These are phyloP conservation scores for Dorcoceras hygrometricum DNA, from an alignment of 257 asterid species.

Conservation along the genomic window DNA sequence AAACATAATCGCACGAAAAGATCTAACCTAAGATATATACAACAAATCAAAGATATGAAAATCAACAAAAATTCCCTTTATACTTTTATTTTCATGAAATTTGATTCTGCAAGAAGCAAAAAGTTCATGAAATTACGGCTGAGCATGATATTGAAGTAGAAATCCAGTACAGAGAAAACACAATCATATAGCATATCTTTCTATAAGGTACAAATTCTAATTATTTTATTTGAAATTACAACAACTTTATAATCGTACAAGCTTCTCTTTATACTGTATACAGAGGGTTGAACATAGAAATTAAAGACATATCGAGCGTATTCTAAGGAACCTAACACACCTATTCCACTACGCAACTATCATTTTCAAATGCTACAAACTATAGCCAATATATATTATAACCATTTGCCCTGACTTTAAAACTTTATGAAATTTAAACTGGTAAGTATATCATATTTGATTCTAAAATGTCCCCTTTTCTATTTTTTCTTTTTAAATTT, in stretches of 20 bases:
- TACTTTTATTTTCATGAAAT: neutral
- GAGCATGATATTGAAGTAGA: neutral
- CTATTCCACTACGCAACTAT: constrained; percentile 22
- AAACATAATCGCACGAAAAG: too few relatives aligned
- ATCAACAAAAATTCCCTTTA: too few relatives aligned
- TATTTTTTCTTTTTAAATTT: too few relatives aligned
- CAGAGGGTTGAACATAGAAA: neutral
- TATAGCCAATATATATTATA: too few relatives aligned
- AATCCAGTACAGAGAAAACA: constrained; percentile 13
- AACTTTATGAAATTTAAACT: too few relatives aligned
- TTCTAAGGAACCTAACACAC: constrained; percentile 24
- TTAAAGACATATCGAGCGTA: constrained; percentile 4
- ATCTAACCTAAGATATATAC: too few relatives aligned
- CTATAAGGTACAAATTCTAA: neutral
- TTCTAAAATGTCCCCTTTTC: too few relatives aligned
- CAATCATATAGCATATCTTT: constrained; percentile 25
- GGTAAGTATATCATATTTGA: too few relatives aligned
- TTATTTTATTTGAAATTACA: neutral
- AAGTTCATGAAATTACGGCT: constrained; percentile 4
- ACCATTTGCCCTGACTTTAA: too few relatives aligned
- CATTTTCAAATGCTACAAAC: constrained; percentile 24
- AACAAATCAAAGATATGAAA: too few relatives aligned
- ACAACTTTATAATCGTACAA: constrained; percentile 20
- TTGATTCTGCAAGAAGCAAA: neutral
- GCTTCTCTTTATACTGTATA: neutral